These are phyloP conservation scores for Vitellaria paradoxa DNA, from an alignment of 179 eudicot species.

Conservation along the genomic window DNA sequence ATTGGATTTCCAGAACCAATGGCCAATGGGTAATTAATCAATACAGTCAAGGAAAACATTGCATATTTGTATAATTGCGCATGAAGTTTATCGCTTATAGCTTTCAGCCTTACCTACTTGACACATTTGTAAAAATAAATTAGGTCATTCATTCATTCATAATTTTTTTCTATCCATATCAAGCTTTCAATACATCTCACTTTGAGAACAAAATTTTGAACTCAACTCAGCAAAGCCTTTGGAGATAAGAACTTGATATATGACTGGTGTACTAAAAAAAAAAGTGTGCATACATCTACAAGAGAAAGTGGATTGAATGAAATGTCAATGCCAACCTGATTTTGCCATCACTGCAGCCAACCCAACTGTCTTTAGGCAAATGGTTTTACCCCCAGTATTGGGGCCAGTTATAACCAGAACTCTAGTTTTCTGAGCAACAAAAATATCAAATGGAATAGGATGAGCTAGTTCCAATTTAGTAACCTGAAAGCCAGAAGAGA, in stretches of 20 bases:
- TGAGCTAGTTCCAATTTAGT: conserved; percentile 55
- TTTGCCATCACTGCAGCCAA: conserved; percentile 99
- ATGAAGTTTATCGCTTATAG: not conserved
- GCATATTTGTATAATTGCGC: not conserved
- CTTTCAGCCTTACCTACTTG: not conserved
- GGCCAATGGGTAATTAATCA: not conserved
- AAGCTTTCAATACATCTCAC: not conserved
- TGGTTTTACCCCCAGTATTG: conserved; percentile 97
- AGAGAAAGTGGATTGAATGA: not conserved
- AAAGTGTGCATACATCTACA: not conserved
- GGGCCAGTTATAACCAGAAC: conserved; percentile 97
- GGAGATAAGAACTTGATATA: not conserved
- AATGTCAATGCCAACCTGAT: conserved; percentile 54
- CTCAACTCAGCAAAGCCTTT: not conserved
- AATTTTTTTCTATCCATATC: not conserved
- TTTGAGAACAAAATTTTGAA: not conserved
- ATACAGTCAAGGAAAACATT: not conserved
- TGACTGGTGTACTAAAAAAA: not conserved
- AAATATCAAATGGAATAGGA: conserved; percentile 80
- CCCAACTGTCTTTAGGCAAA: conserved; percentile 88
- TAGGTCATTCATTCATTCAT: not conserved
- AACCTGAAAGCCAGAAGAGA: conserved; percentile 47
- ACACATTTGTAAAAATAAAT: not conserved
- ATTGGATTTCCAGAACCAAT: not conserved
- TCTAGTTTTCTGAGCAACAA: conserved; percentile 57